Conservation (phyloP, 345 rosid species). For the Eucalyptus globulus region DNA sequence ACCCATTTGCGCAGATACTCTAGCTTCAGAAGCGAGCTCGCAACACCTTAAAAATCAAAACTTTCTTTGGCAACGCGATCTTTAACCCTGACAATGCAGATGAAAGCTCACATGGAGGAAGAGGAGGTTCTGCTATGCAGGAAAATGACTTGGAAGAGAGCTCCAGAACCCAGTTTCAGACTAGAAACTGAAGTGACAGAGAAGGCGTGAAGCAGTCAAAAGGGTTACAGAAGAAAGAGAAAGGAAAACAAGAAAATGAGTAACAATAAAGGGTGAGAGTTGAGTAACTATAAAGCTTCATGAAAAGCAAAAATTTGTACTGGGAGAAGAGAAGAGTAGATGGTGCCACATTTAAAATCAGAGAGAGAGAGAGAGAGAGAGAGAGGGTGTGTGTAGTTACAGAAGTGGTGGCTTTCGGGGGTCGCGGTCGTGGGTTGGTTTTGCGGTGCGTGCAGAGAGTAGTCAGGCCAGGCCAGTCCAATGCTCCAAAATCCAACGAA, state of each 20-base stretch:
- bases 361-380: background rate
- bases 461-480: background rate
- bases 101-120: background rate
- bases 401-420: background rate
- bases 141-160: background rate
- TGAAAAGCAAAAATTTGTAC: background rate
- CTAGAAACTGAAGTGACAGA: background rate
- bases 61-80: background rate
- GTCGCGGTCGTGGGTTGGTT: background rate
- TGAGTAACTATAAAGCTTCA: background rate
- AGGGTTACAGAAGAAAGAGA: background rate
- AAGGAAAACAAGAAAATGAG: background rate
- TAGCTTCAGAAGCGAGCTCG: background rate
- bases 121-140: background rate
- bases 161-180: background rate
- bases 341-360: background rate
- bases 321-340: background rate
- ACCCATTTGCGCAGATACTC: conserved; percentile 37
- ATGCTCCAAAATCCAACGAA: background rate
- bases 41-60: background rate
- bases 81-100: background rate
- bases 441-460: background rate
- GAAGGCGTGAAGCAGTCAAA: background rate
- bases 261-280: background rate
- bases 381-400: background rate